These are phyloP conservation scores for Wilhelminamyces savonicus DNA, from an alignment of 805 yeast species.

Conservation along the genomic window DNA sequence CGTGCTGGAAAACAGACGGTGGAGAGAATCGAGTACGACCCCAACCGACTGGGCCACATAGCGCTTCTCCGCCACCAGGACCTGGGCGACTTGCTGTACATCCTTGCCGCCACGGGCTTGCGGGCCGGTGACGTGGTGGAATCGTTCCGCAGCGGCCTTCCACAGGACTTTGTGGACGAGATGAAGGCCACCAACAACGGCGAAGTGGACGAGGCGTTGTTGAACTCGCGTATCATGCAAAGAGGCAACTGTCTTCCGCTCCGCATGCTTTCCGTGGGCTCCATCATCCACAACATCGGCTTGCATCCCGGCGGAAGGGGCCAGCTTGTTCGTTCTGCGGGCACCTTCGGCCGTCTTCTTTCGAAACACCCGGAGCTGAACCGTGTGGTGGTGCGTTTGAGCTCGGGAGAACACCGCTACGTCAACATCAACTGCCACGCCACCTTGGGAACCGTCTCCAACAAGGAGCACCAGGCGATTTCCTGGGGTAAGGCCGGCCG, in stretches of 20 bases:
- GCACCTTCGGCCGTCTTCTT: constrained; percentile 84
- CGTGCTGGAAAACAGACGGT: constrained; percentile 73
- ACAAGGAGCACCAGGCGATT: constrained; percentile 84
- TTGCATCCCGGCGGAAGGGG: constrained; percentile 67
- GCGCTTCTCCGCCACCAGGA: constrained; percentile 69
- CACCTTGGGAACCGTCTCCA: constrained; percentile 88
- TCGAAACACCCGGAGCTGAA: constrained; percentile 67
- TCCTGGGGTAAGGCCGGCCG: constrained; percentile 97
- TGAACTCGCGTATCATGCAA: constrained; percentile 79
- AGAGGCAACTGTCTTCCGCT: constrained; percentile 94
- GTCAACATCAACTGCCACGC: constrained; percentile 85
- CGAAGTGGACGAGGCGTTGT: constrained; percentile 82
- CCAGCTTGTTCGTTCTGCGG: constrained; percentile 89
- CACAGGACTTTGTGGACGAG: constrained; percentile 61
- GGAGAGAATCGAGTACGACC: constrained; percentile 89
- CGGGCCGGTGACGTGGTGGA: constrained; percentile 91
- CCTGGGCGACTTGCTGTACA: constrained; percentile 64
- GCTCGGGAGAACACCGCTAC: constrained; percentile 91
- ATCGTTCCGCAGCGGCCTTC: constrained; percentile 84
- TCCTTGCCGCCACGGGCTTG: constrained; percentile 86
- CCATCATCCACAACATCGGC: constrained; percentile 84
- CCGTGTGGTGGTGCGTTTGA: constrained; percentile 73
- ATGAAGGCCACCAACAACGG: constrained; percentile 67
- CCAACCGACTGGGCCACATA: constrained; percentile 88
- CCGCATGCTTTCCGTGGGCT: constrained; percentile 89